Percentiles rank a stretch among this genome's conserved stretches.
These are phyloP conservation scores for Gnaphalium uliginosum DNA, from an alignment of 129 eudicot species.

Conservation along the genomic window DNA sequence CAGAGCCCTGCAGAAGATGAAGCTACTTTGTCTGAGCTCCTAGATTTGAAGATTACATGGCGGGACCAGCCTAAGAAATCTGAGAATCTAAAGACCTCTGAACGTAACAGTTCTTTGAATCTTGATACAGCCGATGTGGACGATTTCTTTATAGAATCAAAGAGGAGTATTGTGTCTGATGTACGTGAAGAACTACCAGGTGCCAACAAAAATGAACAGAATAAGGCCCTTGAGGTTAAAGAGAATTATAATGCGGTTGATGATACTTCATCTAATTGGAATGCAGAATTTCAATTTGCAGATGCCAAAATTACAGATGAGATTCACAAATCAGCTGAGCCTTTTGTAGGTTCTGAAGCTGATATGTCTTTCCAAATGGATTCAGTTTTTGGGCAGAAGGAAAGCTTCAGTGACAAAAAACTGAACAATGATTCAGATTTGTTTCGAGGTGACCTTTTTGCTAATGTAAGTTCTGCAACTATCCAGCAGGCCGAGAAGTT, in stretches of 20 bases:
- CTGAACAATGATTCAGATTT: constrained; percentile 23
- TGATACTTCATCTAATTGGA: constrained; percentile 59
- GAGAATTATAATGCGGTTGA: constrained; percentile 26
- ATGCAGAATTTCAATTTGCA: constrained; percentile 65
- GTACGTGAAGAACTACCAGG: constrained; percentile 36
- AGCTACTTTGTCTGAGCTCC: constrained; percentile 53
- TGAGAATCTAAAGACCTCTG: constrained; percentile 35
- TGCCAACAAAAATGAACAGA: constrained; percentile 27
- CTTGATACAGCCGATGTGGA: constrained; percentile 48
- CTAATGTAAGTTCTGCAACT: constrained; percentile 19
- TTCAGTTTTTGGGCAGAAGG: constrained; percentile 36
- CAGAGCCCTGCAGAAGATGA: constrained; percentile 48
- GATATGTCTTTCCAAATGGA: constrained; percentile 46
- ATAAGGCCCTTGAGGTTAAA: constrained; percentile 31
- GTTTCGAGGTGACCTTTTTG: constrained; percentile 27
- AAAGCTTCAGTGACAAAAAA: constrained; percentile 27
- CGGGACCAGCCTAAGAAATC: constrained; percentile 46
- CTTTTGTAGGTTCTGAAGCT: constrained; percentile 34
- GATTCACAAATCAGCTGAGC: constrained; percentile 36
- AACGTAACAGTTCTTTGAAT: constrained; percentile 35
- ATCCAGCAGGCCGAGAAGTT: constrained; percentile 27
- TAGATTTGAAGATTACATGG: constrained; percentile 62
- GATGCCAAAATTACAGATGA: constrained; percentile 34
- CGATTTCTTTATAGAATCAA: constrained; percentile 46
- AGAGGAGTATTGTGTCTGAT: constrained; percentile 27